Evolutionary conservation across 2,329 filamentous ascomycete species (phyloP).

Genomic region (Elsinoe australis): DNA sequence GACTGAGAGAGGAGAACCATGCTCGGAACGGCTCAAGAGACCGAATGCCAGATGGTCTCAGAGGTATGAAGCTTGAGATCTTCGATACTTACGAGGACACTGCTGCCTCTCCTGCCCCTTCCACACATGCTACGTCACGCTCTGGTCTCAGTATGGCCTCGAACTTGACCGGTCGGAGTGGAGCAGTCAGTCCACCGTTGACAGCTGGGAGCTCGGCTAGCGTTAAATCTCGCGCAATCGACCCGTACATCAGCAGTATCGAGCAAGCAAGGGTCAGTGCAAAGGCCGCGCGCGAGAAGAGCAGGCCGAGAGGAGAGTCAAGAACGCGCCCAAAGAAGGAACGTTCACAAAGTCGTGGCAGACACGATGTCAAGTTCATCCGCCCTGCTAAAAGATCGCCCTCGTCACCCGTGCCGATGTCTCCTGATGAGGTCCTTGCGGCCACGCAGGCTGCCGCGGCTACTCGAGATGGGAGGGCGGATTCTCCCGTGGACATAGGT

Average conservation of each 20-base stretch:
- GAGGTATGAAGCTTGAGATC: conserved; percentile 46
- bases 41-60: conserved; percentile 67
- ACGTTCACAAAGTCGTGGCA: conserved; percentile 61
- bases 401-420: conserved; percentile 90
- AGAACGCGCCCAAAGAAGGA: conserved; percentile 43
- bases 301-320: conserved; percentile 36
- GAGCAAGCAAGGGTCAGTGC: conserved; percentile 63
- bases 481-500: conserved; percentile 23
- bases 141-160: conserved; percentile 12
- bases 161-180: conserved; percentile 30
- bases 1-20: conserved; percentile 52
- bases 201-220: conserved; percentile 47
- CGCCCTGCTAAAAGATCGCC: conserved; percentile 77
- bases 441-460: conserved; percentile 18
- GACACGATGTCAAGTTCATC: conserved; percentile 58
- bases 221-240: conserved; percentile 58
- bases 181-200: conserved; percentile 34
- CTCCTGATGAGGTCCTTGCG: conserved; percentile 61
- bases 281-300: conserved; percentile 39
- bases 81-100: conserved; percentile 36
- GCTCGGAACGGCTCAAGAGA: conserved; percentile 65
- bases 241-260: conserved; percentile 80
- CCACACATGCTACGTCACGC: conserved; percentile 9
- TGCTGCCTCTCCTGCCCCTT: conserved; percentile 21
- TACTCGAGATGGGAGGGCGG: conserved; percentile 20